phyloP scores from a whole-genome alignment of 768 basidiomycete species.

The Lactarius sanguifluus region DNA sequence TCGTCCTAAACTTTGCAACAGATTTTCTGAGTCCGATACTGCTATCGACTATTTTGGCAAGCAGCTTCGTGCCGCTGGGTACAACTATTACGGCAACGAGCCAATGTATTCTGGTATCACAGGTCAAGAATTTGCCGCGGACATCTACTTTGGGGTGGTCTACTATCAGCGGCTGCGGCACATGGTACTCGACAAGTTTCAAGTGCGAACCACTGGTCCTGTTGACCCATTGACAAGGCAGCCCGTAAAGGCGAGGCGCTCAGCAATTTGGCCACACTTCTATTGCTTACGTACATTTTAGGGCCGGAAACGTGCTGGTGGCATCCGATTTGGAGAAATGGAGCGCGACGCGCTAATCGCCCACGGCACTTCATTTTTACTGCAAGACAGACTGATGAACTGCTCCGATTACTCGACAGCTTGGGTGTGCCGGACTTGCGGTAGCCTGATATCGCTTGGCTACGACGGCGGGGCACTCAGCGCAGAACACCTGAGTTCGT shows the following conservation, averaged over 20 bases:
- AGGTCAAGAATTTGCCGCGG: conserved; percentile 96
- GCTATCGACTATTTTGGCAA: conserved; percentile 97
- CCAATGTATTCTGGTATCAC: conserved; percentile 99
- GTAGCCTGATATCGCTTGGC: conserved; percentile 92
- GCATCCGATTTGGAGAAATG: conserved; percentile 99
- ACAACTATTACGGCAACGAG: conserved; percentile 99
- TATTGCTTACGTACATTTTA: conserved; percentile 21
- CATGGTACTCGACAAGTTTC: conserved; percentile 99
- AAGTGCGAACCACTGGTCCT: conserved; percentile 97
- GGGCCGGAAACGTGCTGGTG: conserved; percentile 98
- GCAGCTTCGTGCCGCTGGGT: conserved; percentile 89
- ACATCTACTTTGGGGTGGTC: conserved; percentile 97
- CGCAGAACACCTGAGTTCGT: conserved; percentile 55
- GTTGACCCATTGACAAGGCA: conserved; percentile 95
- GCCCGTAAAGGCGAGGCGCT: conserved; percentile 71
- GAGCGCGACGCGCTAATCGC: conserved; percentile 98
- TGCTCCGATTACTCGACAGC: conserved; percentile 99
- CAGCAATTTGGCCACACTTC: conserved; percentile 10
- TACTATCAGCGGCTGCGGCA: conserved; percentile 98
- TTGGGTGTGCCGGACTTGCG: conserved; percentile 97
- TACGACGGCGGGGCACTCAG: conserved; percentile 87
- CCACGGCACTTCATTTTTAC: conserved; percentile 96
- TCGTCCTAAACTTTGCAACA: conserved; percentile 34
- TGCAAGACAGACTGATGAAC: conserved; percentile 99
- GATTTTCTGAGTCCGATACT: conserved; percentile 95